These are phyloP conservation scores for Aurinia saxatilis DNA, from an alignment of 345 rosid species.

Conservation along the genomic window DNA sequence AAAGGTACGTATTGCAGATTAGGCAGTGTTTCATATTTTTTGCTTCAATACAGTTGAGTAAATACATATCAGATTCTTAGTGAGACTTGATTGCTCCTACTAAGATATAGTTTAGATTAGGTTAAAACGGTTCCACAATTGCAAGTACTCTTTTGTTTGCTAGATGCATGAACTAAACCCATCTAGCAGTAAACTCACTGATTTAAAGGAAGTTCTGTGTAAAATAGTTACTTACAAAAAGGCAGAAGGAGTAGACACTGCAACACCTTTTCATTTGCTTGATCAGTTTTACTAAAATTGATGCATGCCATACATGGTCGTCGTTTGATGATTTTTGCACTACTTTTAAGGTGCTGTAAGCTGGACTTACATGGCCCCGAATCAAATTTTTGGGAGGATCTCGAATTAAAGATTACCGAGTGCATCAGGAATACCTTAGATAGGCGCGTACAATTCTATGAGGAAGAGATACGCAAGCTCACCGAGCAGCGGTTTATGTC, in stretches of 20 bases:
- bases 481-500: slow-evolving; percentile 93
- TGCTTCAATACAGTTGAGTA: neutral
- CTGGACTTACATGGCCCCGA: slow-evolving; percentile 76
- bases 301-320: neutral
- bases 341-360: slow-evolving; percentile 79
- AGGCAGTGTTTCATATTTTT: neutral
- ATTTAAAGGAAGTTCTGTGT: neutral
- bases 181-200: slow-evolving; percentile 4
- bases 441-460: slow-evolving; percentile 82
- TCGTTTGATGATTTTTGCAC: slow-evolving; percentile 26
- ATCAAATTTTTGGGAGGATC: slow-evolving; percentile 86
- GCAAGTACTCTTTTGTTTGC: neutral
- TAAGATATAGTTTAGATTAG: neutral
- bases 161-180: slow-evolving; percentile 6
- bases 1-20: slow-evolving; percentile 45
- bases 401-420: slow-evolving; percentile 78
- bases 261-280: neutral
- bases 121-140: neutral
- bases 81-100: slow-evolving; percentile 5
- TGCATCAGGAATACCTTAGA: slow-evolving; percentile 81
- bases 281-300: neutral
- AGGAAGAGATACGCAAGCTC: slow-evolving; percentile 95
- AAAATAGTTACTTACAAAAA: neutral
- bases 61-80: neutral
- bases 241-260: neutral